phyloP scores from a whole-genome alignment of 1,284 basidiomycete genomes.

The Sphaerobolus stellatus region DNA sequence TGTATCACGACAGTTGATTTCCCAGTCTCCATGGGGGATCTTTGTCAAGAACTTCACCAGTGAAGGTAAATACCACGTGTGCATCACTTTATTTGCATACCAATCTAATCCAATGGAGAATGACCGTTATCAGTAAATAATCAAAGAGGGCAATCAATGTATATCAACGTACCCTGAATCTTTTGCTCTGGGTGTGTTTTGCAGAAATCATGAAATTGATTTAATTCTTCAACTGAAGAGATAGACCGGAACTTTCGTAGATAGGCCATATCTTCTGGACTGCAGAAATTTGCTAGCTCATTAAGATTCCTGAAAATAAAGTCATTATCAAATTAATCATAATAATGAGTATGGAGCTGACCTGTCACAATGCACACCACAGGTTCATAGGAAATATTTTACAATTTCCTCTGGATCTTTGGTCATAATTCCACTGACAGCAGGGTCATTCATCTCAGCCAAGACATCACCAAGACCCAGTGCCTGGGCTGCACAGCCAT shows the following conservation, averaged over 20 bases:
- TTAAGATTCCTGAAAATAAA: constrained; percentile 5
- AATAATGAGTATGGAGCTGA: background rate
- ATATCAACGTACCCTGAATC: background rate
- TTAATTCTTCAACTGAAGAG: background rate
- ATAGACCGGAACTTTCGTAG: background rate
- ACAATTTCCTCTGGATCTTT: background rate
- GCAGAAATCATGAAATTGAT: background rate
- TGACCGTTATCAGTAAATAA: no score
- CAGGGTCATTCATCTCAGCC: background rate
- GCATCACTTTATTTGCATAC: constrained; percentile 4
- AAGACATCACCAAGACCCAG: background rate
- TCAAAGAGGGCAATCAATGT: no score
- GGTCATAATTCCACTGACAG: background rate
- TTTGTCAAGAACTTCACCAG: background rate
- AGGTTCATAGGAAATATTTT: constrained; percentile 2
- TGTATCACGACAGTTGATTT: background rate
- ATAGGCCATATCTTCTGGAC: background rate
- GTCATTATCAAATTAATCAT: no score
- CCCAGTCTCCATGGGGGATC: constrained; percentile 3
- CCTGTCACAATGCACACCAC: background rate
- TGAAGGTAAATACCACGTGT: constrained; percentile 4
- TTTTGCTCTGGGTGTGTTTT: background rate
- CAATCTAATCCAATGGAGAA: no score
- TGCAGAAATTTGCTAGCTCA: background rate
- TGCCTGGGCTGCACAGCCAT: constrained; percentile 1